Evolutionary conservation across 1,139 yeast species (phyloP).

Genomic region (Candida gigantensis): DNA sequence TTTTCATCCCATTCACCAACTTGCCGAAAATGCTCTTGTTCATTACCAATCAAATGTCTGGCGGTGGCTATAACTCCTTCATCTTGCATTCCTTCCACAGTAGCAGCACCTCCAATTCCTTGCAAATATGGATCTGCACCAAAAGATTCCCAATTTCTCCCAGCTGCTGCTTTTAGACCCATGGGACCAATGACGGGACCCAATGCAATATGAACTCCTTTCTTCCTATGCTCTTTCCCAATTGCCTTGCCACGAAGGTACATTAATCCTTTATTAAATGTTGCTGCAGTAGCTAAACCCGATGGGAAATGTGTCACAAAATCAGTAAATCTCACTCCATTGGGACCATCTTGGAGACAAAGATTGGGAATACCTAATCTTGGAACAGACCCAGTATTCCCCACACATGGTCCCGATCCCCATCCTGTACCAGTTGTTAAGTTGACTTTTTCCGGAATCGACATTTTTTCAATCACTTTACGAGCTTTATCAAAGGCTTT

Average conservation of each 20-base stretch:
- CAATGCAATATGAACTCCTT: conserved; percentile 61
- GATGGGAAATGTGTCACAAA: conserved; percentile 59
- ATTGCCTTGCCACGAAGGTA: conserved; percentile 57
- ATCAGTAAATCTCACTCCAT: conserved; percentile 62
- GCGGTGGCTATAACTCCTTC: conserved; percentile 59
- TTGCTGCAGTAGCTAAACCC: conserved; percentile 59
- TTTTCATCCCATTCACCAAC: conserved; percentile 53
- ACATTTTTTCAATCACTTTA: conserved; percentile 52
- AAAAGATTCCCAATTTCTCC: conserved; percentile 68
- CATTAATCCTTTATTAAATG: conserved; percentile 56
- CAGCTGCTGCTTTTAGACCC: conserved; percentile 63
- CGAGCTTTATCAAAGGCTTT: conserved; percentile 58
- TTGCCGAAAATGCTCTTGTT: conserved; percentile 67
- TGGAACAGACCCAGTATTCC: conserved; percentile 62
- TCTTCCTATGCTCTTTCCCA: conserved; percentile 54
- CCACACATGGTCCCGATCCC: conserved; percentile 65
- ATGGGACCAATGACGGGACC: conserved; percentile 70
- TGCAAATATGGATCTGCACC: conserved; percentile 65
- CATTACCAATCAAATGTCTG: conserved; percentile 59
- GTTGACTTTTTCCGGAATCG: conserved; percentile 60
- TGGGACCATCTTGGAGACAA: conserved; percentile 67
- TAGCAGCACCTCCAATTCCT: conserved; percentile 55
- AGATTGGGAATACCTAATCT: conserved; percentile 57
- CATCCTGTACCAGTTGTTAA: conserved; percentile 69
- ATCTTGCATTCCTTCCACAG: conserved; percentile 59